Base-by-base conservation (phyloP, 495 filamentous ascomycete species). In the Penicillium paxilli region DNA sequence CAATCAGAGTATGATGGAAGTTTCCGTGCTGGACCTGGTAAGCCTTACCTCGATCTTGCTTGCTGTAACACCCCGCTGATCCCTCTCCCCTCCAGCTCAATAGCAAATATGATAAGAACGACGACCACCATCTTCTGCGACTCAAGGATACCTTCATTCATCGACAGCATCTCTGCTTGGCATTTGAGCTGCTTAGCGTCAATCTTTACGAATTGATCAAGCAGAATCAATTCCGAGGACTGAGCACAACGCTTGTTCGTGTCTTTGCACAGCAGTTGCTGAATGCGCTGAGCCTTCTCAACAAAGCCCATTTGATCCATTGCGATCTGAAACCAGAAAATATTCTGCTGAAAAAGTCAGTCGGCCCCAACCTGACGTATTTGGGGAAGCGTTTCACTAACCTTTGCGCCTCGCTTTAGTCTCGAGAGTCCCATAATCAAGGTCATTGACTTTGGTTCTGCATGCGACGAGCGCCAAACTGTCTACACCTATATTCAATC, bases 1-100 rank as follows among this genome's bases (percentile, higher is more conserved):
- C 78, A 99, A 99, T 65, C 95, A 99, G 71, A 99, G 95, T 69
- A 99, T 99, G 95, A 99, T 99, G 95, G 95, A 99, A 63, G 95
- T 99, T 23, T 99, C 95, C 7, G 95, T 99, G 7, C 76, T 99
- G 24, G 95, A 99, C 70, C 67, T 99, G 80, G 92, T 97, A 82
- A 54, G 86, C n/a, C 4, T 35, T n/a, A 22, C 24, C 9, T 12
- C 10, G 10, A 32, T 24, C 16, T 2, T 26, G 5, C 14, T 25
- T 23, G 19, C 20, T 9, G 20, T 44, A 14, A 9, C 41, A 14
- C 38, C 12, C 23, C 60, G 51, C 66, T 76, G 47, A 79, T 57
- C 47, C 35, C 54, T 35, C 26, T 22, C 10, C 26, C 24, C 48
- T 47, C 26, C 71, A 96, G 92, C 84, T 98, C 57, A 98, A 99